These are phyloP conservation scores for Tulasnella sp. DNA, from an alignment of 768 basidiomycete genomes.

Conservation along the genomic window DNA sequence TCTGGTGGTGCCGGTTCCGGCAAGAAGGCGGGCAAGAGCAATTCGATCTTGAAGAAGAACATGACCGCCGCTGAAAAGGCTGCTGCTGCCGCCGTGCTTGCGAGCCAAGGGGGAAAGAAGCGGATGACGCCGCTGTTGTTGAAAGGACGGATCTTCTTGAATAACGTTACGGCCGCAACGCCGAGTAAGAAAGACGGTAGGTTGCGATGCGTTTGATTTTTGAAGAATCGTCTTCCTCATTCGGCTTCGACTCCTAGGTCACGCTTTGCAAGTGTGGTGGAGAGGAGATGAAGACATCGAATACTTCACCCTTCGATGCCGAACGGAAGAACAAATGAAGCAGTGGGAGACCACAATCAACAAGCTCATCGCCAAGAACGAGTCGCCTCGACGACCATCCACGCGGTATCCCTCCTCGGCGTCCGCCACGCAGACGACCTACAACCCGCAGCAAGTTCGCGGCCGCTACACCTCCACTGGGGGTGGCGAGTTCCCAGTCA, in stretches of 20 bases:
- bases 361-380: slow-evolving; percentile 70
- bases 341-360: slow-evolving; percentile 93
- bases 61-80: slow-evolving; percentile 39
- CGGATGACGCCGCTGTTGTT: slow-evolving; percentile 81
- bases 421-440: slow-evolving; percentile 19
- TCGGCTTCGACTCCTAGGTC: slow-evolving; percentile 47
- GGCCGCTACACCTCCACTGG: slow-evolving; percentile 2
- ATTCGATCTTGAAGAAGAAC: slow-evolving; percentile 82
- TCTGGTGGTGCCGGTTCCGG: slow-evolving; percentile 45
- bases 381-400: slow-evolving; percentile 26
- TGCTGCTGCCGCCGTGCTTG: slow-evolving; percentile 50
- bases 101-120: slow-evolving; percentile 62
- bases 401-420: slow-evolving; percentile 17
- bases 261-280: slow-evolving; percentile 92
- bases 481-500: slow-evolving; percentile 29
- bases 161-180: slow-evolving; percentile 87
- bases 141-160: slow-evolving; percentile 96
- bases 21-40: slow-evolving; percentile 78
- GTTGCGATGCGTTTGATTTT: slow-evolving; percentile 29
- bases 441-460: slow-evolving; percentile 13
- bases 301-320: slow-evolving; percentile 91
- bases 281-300: slow-evolving; percentile 91
- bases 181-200: slow-evolving; percentile 62
- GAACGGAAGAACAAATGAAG: slow-evolving; percentile 86
- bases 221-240: slow-evolving; percentile 24